phyloP scores from a whole-genome alignment of 2,329 filamentous ascomycete species.

The Aplosporella prunicola region DNA sequence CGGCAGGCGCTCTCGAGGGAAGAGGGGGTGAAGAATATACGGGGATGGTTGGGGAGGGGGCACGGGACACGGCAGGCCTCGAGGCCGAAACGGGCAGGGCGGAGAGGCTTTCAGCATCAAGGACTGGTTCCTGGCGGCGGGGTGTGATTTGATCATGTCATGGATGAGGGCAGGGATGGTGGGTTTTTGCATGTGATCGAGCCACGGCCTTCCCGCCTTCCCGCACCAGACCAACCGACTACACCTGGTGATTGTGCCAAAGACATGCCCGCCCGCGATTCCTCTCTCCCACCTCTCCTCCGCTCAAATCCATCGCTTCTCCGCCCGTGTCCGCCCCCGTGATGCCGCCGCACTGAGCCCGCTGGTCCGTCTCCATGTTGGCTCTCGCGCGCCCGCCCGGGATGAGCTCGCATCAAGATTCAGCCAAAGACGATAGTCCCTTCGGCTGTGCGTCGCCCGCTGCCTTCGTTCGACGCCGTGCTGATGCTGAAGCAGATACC shows the following conservation, averaged over 20 bases:
- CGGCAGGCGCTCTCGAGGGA: not conserved
- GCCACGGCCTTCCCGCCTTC: constrained; percentile 1
- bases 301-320: too few relatives aligned
- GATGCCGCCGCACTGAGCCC: not conserved
- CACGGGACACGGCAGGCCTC: not conserved
- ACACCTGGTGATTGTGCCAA: not conserved
- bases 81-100: not conserved
- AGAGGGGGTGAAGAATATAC: constrained; percentile 2
- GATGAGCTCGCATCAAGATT: constrained; percentile 10
- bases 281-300: not conserved
- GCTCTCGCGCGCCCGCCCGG: constrained; percentile 8
- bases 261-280: constrained; percentile 2
- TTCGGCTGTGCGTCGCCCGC: constrained; percentile 9
- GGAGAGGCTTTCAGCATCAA: not conserved
- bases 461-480: not conserved
- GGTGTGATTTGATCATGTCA: too few relatives aligned
- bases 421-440: constrained; percentile 8
- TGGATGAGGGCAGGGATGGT: not conserved
- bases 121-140: too few relatives aligned
- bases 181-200: constrained; percentile 7
- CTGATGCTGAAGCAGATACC: constrained; percentile 3
- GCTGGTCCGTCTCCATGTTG: constrained; percentile 8
- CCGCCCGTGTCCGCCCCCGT: not conserved
- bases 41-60: not conserved
- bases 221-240: not conserved